Percentiles rank a stretch among this genome's conserved stretches.
phyloP scores from a whole-genome alignment of 345 rosid species.

The Bruguiera parviflora region DNA sequence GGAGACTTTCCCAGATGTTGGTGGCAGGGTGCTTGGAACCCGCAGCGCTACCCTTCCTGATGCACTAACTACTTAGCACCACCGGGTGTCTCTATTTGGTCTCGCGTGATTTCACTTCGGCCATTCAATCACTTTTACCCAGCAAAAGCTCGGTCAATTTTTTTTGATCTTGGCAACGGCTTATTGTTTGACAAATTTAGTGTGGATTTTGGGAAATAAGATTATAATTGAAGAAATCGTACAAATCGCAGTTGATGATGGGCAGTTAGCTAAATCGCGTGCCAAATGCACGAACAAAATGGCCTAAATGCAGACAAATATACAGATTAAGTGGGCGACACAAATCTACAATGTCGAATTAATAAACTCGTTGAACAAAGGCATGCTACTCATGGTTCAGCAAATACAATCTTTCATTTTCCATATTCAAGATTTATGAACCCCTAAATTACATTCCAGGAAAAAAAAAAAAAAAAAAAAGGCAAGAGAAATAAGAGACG shows the following conservation, averaged over 20 bases:
- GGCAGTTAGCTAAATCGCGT: no score
- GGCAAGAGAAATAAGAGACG: slow-evolving; percentile 8
- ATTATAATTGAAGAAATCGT: no score
- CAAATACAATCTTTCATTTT: slow-evolving; percentile 3
- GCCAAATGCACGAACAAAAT: no score
- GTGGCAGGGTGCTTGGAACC: slow-evolving; percentile 71
- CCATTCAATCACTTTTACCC: not conserved
- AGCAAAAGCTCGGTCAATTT: no score
- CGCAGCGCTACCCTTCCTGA: slow-evolving; percentile 60
- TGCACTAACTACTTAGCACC: slow-evolving; percentile 55
- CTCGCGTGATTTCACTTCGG: not conserved
- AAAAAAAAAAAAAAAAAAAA: not conserved
- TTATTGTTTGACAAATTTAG: no score
- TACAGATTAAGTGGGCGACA: not conserved
- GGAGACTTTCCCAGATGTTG: slow-evolving; percentile 77
- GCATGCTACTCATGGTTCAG: not conserved
- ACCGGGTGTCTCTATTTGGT: not conserved
- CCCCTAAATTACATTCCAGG: slow-evolving; percentile 2
- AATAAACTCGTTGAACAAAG: slow-evolving; percentile 15
- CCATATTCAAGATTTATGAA: slow-evolving; percentile 10
- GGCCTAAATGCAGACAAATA: not conserved
- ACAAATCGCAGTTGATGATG: no score
- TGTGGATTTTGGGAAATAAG: no score
- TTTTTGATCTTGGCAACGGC: no score
- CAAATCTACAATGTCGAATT: slow-evolving; percentile 3